Base-by-base conservation (phyloP, 2,329 filamentous ascomycete species). In the Aspergillus tubingensis region DNA sequence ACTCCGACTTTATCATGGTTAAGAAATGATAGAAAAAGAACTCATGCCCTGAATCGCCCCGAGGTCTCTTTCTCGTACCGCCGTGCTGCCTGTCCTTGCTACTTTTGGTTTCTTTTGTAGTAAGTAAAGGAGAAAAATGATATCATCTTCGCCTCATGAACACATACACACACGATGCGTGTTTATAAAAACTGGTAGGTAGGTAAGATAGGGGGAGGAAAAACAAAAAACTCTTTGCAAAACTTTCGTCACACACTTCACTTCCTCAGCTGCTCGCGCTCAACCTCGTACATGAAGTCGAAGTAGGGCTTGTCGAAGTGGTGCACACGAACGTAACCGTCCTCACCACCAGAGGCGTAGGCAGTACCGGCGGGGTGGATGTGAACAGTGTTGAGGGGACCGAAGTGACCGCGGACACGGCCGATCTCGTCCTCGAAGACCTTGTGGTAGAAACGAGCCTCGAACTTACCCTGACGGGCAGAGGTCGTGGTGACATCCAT, bases 401-500 rank as follows among this genome's bases (percentile, higher is more conserved):
- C 95, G 80, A 99, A 99, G 80, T 99, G 95, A 65, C 95, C 95
- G 76, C 92, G 87, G 67, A 99, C 95, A 83, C 95, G 90, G 70
- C 95, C 95, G 73, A 98, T 94, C 83, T 99, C 95, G 80, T 99
- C 94, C 81, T 96, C 92, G 77, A 99, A 98, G 77, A 99, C 90
- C 86, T 96, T 98, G 88, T 99, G 95, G 85, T 97, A 99, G 86
- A 99, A 99, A 68, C 95, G 89, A 48, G 95, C 95, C 81, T 99
- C 95, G 83, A 99, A 99, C 82, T 98, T 98, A 81, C 95, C 95
- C 84, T 99, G 95, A 68, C 95, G 88, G 53, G 92, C 89, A 36
- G 90, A 90, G 54, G 95, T 98, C 57, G 91, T 96, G 61, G 95
- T 99, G 80, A 99, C 95, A 76, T 98, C 94, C 92, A 97, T 97